A percentile compares a stretch with the other conserved stretches of the same genome.
Evolutionary conservation across 2,329 filamentous ascomycete genomes (phyloP).

Genomic region (Alternaria alternata): DNA sequence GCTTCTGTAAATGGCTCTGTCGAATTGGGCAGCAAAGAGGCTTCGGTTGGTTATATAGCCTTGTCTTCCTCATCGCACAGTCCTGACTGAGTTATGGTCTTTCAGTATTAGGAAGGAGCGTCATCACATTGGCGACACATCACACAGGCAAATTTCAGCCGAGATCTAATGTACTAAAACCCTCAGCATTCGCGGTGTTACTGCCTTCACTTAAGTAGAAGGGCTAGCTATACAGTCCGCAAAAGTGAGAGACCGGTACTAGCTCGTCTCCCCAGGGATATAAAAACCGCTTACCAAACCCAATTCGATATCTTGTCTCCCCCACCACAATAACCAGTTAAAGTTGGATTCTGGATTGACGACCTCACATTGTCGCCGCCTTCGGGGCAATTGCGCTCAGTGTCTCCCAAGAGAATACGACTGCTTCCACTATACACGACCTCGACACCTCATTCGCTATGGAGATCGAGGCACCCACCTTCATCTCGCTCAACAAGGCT

Average conservation of each 20-base stretch:
- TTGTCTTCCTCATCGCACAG: background rate
- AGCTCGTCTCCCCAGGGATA: background rate
- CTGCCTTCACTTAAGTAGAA: background rate
- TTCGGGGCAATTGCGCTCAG: background rate
- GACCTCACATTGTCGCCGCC: background rate
- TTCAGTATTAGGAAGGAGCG: background rate
- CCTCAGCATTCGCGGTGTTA: background rate
- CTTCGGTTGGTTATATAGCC: background rate
- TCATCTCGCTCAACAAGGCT: slow-evolving; percentile 32
- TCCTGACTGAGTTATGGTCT: background rate
- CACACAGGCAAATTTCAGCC: background rate
- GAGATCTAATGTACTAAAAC: background rate
- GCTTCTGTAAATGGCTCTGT: background rate
- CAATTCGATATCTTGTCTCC: background rate
- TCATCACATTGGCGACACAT: background rate
- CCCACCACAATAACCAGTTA: background rate
- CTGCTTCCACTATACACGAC: background rate
- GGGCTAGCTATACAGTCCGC: background rate
- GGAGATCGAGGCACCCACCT: slow-evolving; percentile 24
- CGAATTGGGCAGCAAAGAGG: background rate
- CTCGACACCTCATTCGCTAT: slow-evolving; percentile 4
- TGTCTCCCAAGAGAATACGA: background rate
- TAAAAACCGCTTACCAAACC: background rate
- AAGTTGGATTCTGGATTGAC: background rate
- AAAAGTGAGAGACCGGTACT: slow-evolving; percentile 3